phyloP scores from a whole-genome alignment of 768 basidiomycete genomes.

The Boletus bicolor region DNA sequence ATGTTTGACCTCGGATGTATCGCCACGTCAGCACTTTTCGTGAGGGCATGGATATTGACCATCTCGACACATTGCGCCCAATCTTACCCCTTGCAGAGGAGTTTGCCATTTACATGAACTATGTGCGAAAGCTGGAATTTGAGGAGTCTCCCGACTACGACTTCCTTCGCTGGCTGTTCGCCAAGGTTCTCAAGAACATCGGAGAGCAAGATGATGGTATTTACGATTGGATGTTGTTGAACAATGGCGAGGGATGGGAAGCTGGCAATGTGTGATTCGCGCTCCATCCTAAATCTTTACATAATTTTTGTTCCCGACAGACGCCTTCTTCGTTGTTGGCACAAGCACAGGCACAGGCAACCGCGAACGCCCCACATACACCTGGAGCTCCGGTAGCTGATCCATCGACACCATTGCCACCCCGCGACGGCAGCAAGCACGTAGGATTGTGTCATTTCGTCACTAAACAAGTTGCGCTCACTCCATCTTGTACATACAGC shows the following conservation, averaged over 20 bases:
- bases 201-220: constrained; percentile 89
- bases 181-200: constrained; percentile 82
- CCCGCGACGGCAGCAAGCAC: constrained; percentile 19
- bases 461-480: too few relatives aligned
- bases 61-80: background rate
- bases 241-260: constrained; percentile 96
- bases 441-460: too few relatives aligned
- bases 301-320: constrained; percentile 26
- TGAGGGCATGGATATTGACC: background rate
- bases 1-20: constrained; percentile 22
- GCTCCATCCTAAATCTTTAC: background rate
- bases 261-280: constrained; percentile 58
- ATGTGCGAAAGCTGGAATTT: constrained; percentile 96
- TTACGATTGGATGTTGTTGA: constrained; percentile 96
- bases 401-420: constrained; percentile 49
- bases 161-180: constrained; percentile 91
- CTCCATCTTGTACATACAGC: too few relatives aligned
- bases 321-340: constrained; percentile 43
- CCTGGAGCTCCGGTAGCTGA: constrained; percentile 54
- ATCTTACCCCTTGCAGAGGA: constrained; percentile 54
- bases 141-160: constrained; percentile 98
- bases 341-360: constrained; percentile 54
- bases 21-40: background rate
- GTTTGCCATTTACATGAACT: constrained; percentile 98
- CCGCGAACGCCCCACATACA: constrained; percentile 52